Base-by-base conservation (phyloP, 345 rosid genomes). In the Viola odorata region DNA sequence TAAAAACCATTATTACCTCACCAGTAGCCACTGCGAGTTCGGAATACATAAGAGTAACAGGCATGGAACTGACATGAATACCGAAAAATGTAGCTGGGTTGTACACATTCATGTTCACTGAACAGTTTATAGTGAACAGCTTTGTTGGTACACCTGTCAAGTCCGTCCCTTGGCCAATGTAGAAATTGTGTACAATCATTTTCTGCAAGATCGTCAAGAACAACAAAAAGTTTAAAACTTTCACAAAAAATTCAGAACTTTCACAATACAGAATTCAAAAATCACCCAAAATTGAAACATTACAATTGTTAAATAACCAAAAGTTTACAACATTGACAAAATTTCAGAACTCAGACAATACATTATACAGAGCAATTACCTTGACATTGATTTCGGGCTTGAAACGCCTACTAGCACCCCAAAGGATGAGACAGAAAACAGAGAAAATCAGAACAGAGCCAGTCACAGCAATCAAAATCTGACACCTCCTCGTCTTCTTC, bases 331-430 rank as follows among this genome's bases (percentile, higher is more conserved):
- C 45, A 3, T 6, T 47, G 2, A 11, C 13, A 47, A 12, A 47
- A 6, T 47, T 12, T 47, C 50, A 3, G 0, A 4, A n/a, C 47
- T n/a, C 14, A 42, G 12, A 10, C 41, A 8, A 14, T 13, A 37
- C 5, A 5, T 13, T 4, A 10, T 15, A 1, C 3, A 15, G 38
- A 12, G 17, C 4, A 44, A 54, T 15, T 63, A 70, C 75, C 70
- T 71, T 40, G 41, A 71, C 58, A 3, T 3, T 41, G 41, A 71
- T 55, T 8, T 36, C 45, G 5, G 75, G 69, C n/a, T 55, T 47
- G 32, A 53, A 65, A 60, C 66, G 75, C 38, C 75, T 48, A 11
- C 69, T 65, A 15, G 69, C 62, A 5, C 69, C 65, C 66, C 75
- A 65, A 16, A 71, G 53, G 6, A 60, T 32, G 39, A 65, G 47